Base-by-base conservation (phyloP, 2,329 filamentous ascomycete genomes). In the Clonostachys sp. region DNA sequence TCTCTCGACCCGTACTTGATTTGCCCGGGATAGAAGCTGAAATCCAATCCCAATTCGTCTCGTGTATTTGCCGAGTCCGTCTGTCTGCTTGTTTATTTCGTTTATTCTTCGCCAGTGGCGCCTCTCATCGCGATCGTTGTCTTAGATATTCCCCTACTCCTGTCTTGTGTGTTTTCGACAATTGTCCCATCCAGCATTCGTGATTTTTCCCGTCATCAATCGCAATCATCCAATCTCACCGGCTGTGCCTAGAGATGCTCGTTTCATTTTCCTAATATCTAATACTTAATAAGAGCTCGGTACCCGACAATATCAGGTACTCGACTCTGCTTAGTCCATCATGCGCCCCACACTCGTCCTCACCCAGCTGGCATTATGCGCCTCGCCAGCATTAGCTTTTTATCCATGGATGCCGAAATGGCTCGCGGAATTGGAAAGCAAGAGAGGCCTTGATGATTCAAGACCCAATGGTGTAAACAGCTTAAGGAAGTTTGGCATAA, bases 331-430 rank as follows among this genome's bases (percentile, higher is more conserved):
- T 30, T 9, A 30, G 24, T 52, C 36, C 62, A 64, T 53, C 51
- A 78, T 78, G 75, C 66, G 66, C 52, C 57, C 65, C 44, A 53
- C 58, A 46, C 51, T 60, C 41, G 45, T 69, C 50, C 54, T 78
- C 41, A 56, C 73, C 50, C 72, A 72, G 57, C 59, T 81, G 58
- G 68, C 73, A 54, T 57, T 80, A 58, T 78, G 71, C 64, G 64
- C 68, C 47, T 63, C 70, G 38, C 61, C 66, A 44, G 66, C 66
- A 47, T 60, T 70, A 45, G 77, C 77, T 45, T 77, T 81, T 57
- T 74, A 63, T 44, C 72, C 72, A 5, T 78, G 68, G 57, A 59
- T 57, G 18, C 72, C 74, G 9, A 48, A 49, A 47, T 70, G 67
- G 67, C 53, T 58, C 42, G 47, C 58, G 42, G 58, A 65, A 45